Evolutionary conservation across 371 early-diverging fungal species (phyloP).

Genomic region (Chytridiales sp.): DNA sequence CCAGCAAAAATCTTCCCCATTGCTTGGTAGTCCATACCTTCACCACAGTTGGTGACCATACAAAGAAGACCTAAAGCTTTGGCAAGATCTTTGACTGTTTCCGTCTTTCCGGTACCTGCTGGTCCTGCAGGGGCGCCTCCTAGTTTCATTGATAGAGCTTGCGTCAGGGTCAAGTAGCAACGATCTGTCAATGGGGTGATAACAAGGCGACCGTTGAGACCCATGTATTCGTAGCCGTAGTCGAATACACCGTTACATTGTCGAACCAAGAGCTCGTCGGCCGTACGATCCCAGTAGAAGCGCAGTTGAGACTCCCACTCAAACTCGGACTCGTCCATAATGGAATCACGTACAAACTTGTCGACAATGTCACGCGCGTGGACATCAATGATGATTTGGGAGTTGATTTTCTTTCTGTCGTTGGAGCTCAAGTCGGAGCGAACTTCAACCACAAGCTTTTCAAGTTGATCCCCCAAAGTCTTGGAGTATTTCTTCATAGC

Average conservation of each 20-base stretch:
- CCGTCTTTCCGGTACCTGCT: conserved; percentile 65
- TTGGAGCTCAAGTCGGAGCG: conserved; percentile 52
- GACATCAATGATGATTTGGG: conserved; percentile 63
- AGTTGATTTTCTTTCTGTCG: conserved; percentile 58
- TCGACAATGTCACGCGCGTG: conserved; percentile 63
- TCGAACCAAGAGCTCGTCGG: conserved; percentile 50
- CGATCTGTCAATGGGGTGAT: conserved; percentile 60
- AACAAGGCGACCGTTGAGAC: conserved; percentile 57
- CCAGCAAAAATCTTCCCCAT: conserved; percentile 64
- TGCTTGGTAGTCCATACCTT: conserved; percentile 60
- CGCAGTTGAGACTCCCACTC: conserved; percentile 61
- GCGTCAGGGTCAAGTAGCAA: conserved; percentile 57
- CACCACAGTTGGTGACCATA: conserved; percentile 67
- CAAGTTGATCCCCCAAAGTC: conserved; percentile 52
- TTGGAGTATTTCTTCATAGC: conserved; percentile 59
- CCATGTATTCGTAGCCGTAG: conserved; percentile 65
- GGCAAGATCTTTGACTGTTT: conserved; percentile 64
- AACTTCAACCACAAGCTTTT: conserved; percentile 51
- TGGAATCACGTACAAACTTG: conserved; percentile 57
- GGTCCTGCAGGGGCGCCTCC: conserved; percentile 55
- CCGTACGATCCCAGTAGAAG: conserved; percentile 53
- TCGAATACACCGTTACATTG: conserved; percentile 63
- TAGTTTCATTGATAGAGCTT: conserved; percentile 56
- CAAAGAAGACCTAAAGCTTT: conserved; percentile 58
- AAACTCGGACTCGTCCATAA: conserved; percentile 59